Conservation (phyloP, 768 basidiomycete species). For the Multifurca ochricompacta region DNA sequence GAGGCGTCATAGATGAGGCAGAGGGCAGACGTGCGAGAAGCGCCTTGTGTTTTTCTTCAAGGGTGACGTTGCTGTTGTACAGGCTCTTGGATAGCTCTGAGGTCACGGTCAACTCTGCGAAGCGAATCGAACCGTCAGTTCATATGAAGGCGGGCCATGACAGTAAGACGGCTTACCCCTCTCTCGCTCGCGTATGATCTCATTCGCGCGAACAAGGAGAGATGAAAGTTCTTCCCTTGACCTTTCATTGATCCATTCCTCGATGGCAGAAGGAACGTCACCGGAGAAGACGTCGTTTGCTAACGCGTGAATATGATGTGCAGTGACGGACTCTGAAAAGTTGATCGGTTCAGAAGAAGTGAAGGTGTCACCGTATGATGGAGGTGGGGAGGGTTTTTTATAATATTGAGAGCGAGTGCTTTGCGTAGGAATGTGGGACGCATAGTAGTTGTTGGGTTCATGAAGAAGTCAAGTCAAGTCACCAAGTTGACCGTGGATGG, state of each 20-base stretch:
- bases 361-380: conserved; percentile 4
- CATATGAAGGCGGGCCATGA: background rate
- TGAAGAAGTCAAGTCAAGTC: too few species aligned
- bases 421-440: background rate
- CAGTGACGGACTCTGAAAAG: conserved; percentile 26
- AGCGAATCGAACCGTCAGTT: background rate
- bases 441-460: background rate
- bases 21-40: conserved; percentile 53
- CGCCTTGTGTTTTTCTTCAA: conserved; percentile 67
- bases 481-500: too few species aligned
- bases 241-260: conserved; percentile 51
- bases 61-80: conserved; percentile 57
- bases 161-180: conserved; percentile 43
- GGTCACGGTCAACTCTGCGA: conserved; percentile 56
- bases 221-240: conserved; percentile 69
- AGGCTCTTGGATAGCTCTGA: conserved; percentile 62
- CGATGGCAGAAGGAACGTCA: conserved; percentile 20
- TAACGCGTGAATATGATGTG: conserved; percentile 26
- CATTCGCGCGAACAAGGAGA: conserved; percentile 64
- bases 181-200: conserved; percentile 68
- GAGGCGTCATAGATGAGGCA: conserved; percentile 22
- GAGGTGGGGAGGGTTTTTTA: conserved; percentile 8
- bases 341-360: background rate
- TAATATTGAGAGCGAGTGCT: background rate
- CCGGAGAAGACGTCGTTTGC: conserved; percentile 21